Evolutionary conservation across 148 eudicot species (phyloP), one percentile per base, ranked within the genome.

Genomic region (Vaccinium darrowii): DNA sequence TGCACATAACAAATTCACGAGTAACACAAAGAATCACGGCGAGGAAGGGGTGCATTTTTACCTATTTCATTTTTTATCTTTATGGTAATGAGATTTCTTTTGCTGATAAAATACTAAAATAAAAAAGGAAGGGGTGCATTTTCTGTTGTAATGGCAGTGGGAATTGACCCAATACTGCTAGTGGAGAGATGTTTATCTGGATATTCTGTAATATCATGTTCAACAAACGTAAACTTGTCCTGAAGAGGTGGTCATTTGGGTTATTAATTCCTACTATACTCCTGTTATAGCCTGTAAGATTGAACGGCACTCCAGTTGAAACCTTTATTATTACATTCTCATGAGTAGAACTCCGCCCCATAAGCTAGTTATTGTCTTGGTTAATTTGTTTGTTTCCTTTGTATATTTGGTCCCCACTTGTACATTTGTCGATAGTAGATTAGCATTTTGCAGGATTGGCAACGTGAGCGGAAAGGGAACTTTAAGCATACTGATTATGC

Each of bases 401-500:
- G 12, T 63, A 7, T 63, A 21, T n/a, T 23, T 83, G 36, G 4
- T 4, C 57, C 18, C 15, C 15, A 12, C 8, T 16, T 58, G 10
- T 2, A 19, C 30, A 21, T 49, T 21, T 58, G 63, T 10, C 4
- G 57, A 79, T 27, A 5, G 7, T 18, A 18, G 33, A 8, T 1
- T 19, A 65, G 2, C n/a, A 23, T 43, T 62, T 82, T 74, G 83
- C 83, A 92, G 94, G 76, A 82, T 72, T 92, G 90, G 92, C 6
- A 0, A 21, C 12, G 67, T 43, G 93, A 88, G 62, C 30, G 33
- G 51, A n/a, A 52, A 73, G 49, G 54, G 8, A 89, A 85, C n/a
- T 87, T 87, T 67, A 81, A 73, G 74, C 57, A 73, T 7, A 89
- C 94, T n/a, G 78, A 88, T 53, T 73, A 91, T 43, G 92, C 89